Percentiles rank a stretch among this genome's conserved stretches.
These are phyloP conservation scores for Bathelium albidoporum DNA, from an alignment of 495 filamentous ascomycete species.

Conservation along the genomic window DNA sequence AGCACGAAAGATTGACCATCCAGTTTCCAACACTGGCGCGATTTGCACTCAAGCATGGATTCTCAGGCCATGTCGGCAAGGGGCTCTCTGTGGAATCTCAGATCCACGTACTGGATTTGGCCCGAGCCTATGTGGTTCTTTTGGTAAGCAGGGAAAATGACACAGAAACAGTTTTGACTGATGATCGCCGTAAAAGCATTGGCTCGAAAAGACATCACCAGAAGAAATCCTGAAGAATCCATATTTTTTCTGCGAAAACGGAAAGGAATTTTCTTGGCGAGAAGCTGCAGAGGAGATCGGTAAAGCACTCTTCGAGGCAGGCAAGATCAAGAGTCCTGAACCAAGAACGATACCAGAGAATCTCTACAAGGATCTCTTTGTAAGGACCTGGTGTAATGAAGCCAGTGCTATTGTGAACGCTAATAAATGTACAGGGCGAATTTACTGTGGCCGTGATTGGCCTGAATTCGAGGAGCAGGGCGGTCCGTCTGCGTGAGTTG, in stretches of 20 bases:
- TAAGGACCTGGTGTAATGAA: background rate
- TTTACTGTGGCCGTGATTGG: slow-evolving; percentile 22
- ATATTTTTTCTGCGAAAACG: slow-evolving; percentile 34
- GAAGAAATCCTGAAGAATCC: slow-evolving; percentile 22
- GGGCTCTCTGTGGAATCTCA: slow-evolving; percentile 23
- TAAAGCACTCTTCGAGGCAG: slow-evolving; percentile 17
- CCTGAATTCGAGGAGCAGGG: slow-evolving; percentile 25
- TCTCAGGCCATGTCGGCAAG: slow-evolving; percentile 22
- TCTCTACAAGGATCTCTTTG: slow-evolving; percentile 30
- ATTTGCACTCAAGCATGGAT: slow-evolving; percentile 32
- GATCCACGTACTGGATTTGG: slow-evolving; percentile 17
- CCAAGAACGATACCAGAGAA: slow-evolving; percentile 22
- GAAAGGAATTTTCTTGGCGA: slow-evolving; percentile 26
- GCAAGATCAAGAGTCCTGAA: slow-evolving; percentile 19
- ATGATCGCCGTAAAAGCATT: background rate
- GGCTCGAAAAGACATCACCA: slow-evolving; percentile 14
- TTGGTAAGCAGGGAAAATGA: slow-evolving; percentile 22
- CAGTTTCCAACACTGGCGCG: slow-evolving; percentile 27
- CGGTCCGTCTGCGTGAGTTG: slow-evolving; percentile 25
- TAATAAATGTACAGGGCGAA: background rate
- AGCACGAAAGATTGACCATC: slow-evolving; percentile 25
- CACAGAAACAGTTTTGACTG: background rate
- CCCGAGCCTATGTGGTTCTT: slow-evolving; percentile 18
- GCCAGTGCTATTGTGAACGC: background rate
- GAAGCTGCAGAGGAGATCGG: slow-evolving; percentile 23